Conservation (phyloP, 2,329 filamentous ascomycete species). For the Colletotrichum horii region DNA sequence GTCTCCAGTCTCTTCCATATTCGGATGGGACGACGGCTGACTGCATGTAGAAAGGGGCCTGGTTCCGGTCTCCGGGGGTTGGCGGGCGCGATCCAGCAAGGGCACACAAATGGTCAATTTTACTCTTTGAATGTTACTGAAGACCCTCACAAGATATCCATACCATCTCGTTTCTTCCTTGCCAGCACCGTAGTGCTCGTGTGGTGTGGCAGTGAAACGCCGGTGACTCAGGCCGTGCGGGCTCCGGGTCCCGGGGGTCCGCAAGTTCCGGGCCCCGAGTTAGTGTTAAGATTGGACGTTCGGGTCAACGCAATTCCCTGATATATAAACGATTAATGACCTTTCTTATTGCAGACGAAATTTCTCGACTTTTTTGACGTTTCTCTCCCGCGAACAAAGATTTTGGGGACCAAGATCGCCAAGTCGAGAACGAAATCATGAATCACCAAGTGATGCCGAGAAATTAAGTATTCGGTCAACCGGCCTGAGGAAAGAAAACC, state of each 20-base stretch:
- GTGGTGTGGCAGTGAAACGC: neutral
- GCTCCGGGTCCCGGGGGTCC: neutral
- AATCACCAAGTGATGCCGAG: no score
- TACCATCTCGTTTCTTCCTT: accelerated
- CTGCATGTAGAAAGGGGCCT: neutral
- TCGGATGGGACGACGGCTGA: neutral
- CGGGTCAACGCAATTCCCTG: neutral
- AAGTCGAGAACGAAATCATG: no score
- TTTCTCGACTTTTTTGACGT: accelerated
- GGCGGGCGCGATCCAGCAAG: neutral
- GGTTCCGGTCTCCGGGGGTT: accelerated
- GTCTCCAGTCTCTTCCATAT: neutral
- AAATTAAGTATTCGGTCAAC: no score
- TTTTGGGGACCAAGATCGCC: no score
- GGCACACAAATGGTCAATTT: neutral
- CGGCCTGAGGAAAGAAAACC: no score
- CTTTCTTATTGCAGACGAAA: accelerated
- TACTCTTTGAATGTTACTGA: neutral
- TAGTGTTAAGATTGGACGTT: neutral
- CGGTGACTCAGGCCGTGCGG: neutral
- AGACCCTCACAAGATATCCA: neutral
- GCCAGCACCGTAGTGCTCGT: accelerated
- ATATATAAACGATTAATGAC: accelerated
- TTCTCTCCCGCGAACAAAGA: no score
- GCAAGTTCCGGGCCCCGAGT: neutral